These are phyloP conservation scores for Pleurostoma richardsiae DNA, from an alignment of 2,329 filamentous ascomycete species.

Conservation along the genomic window DNA sequence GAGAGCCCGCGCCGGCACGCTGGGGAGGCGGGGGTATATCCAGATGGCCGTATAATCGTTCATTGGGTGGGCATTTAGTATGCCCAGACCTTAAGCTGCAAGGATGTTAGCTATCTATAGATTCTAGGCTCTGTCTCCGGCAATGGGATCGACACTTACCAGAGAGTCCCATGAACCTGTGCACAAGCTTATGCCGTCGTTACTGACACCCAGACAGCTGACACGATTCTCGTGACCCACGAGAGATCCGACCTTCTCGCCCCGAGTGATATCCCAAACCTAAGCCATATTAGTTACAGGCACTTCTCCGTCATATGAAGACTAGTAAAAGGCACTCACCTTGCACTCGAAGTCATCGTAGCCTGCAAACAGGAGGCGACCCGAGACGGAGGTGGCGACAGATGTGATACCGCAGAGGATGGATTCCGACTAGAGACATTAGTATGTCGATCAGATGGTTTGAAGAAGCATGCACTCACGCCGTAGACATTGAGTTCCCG, in stretches of 20 bases:
- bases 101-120: conserved; percentile 22
- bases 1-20: conserved; percentile 16
- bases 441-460: too few relatives aligned
- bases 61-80: conserved; percentile 45
- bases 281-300: conserved; percentile 29
- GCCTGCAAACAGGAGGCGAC: conserved; percentile 88
- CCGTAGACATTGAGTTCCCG: conserved; percentile 68
- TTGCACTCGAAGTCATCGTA: conserved; percentile 99
- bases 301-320: neutral
- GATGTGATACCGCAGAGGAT: conserved; percentile 98
- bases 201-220: conserved; percentile 97
- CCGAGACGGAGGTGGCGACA: conserved; percentile 95
- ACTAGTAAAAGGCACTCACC: conserved; percentile 46
- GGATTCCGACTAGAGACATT: conserved; percentile 71
- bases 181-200: conserved; percentile 98
- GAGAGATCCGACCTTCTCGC: conserved; percentile 93
- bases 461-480: conserved; percentile 35
- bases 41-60: conserved; percentile 17
- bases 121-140: conserved; percentile 15
- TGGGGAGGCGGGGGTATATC: conserved; percentile 16
- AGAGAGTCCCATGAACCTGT: conserved; percentile 99
- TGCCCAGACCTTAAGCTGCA: conserved; percentile 81
- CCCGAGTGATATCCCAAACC: conserved; percentile 97
- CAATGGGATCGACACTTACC: conserved; percentile 55
- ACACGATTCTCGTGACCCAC: conserved; percentile 98